Conservation (phyloP, 768 basidiomycete species). For the Trametes punicea region DNA sequence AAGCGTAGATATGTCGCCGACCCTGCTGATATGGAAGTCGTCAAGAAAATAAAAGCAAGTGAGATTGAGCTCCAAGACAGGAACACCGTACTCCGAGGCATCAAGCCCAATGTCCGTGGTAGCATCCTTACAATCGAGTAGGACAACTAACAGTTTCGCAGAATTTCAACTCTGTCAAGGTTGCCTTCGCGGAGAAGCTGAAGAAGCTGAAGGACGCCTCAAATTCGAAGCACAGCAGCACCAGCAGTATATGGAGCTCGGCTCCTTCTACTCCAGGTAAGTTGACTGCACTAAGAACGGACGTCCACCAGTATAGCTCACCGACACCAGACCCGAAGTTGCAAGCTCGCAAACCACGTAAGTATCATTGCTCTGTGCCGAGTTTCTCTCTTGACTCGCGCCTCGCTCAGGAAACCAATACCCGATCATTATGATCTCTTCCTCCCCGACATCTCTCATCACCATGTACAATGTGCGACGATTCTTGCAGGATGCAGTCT, state of each 20-base stretch:
- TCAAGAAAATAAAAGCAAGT: constrained; percentile 76
- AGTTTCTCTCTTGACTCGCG: background rate
- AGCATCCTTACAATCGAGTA: background rate
- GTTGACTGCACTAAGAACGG: background rate
- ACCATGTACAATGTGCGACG: constrained; percentile 97
- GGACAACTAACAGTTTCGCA: constrained; percentile 28
- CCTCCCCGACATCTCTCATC: constrained; percentile 90
- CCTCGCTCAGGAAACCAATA: constrained; percentile 57
- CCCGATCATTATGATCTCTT: constrained; percentile 97
- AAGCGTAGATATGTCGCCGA: constrained; percentile 84
- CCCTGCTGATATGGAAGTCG: constrained; percentile 72
- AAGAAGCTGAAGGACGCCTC: constrained; percentile 72
- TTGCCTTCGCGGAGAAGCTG: constrained; percentile 68
- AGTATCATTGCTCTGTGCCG: background rate
- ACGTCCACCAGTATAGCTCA: background rate
- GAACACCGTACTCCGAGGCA: constrained; percentile 78
- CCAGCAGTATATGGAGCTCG: constrained; percentile 39
- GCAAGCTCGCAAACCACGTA: constrained; percentile 68
- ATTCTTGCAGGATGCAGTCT: constrained; percentile 84
- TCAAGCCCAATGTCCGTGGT: constrained; percentile 72
- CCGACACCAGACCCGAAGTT: constrained; percentile 48
- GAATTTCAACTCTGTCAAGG: constrained; percentile 77
- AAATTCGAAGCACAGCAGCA: constrained; percentile 29
- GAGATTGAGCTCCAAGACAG: constrained; percentile 82
- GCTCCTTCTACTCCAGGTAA: constrained; percentile 41